Evolutionary conservation across 2,329 filamentous ascomycete genomes (phyloP).

Genomic region (Penicillium sp.): DNA sequence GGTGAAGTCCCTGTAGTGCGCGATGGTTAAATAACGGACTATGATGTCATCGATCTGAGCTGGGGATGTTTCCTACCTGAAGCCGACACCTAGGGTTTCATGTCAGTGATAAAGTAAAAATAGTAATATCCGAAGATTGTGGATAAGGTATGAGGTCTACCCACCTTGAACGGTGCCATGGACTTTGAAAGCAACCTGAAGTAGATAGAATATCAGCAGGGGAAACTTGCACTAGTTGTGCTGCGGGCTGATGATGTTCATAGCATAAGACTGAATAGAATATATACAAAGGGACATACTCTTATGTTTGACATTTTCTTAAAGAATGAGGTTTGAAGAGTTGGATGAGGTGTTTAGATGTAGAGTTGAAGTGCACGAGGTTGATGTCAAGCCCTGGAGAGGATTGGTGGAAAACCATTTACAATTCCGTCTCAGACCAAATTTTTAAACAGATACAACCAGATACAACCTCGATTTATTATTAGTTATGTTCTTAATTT

Average conservation of each 20-base stretch:
- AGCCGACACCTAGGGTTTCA: constrained; percentile 31
- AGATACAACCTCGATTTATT: neutral
- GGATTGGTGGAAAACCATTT: neutral
- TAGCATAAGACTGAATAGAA: neutral
- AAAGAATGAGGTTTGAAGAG: neutral
- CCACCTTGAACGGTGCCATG: constrained; percentile 70
- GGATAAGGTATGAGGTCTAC: constrained; percentile 9
- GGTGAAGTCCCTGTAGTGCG: constrained; percentile 40
- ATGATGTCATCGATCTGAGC: constrained; percentile 19
- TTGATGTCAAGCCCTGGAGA: neutral
- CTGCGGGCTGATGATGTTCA: neutral
- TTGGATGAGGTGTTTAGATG: neutral
- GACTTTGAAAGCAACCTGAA: constrained; percentile 47
- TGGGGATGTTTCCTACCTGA: constrained; percentile 25
- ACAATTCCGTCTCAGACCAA: too few relatives aligned
- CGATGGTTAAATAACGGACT: constrained; percentile 1
- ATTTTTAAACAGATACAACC: too few relatives aligned
- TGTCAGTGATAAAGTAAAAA: neutral
- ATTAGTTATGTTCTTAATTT: neutral
- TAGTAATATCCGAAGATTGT: neutral
- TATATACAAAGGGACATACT: constrained; percentile 6
- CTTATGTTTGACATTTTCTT: constrained; percentile 22
- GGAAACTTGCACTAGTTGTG: neutral
- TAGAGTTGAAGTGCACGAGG: neutral
- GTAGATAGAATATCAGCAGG: constrained; percentile 6